Evolutionary conservation across 345 rosid genomes (phyloP).

Genomic region (Lepidium sativum): DNA sequence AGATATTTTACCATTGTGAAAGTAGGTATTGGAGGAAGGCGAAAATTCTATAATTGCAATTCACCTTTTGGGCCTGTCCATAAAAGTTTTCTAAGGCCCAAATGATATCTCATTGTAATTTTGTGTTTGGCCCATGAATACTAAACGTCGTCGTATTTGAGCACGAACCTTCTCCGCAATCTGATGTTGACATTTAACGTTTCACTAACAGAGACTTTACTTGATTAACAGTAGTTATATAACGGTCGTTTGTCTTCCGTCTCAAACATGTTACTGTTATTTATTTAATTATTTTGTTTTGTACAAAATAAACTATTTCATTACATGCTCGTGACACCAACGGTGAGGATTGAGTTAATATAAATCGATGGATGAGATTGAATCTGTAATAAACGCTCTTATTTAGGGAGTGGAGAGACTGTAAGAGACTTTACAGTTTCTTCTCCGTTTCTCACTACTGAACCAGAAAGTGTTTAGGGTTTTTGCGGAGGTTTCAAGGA

Average conservation of each 20-base stretch:
- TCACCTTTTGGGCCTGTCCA: neutral
- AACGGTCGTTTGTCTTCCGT: slow-evolving; percentile 21
- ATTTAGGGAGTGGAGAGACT: neutral
- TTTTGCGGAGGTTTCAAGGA: slow-evolving; percentile 25
- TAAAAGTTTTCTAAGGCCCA: neutral
- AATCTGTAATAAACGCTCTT: slow-evolving; percentile 17
- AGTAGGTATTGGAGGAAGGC: too few relatives aligned
- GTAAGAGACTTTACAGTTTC: neutral
- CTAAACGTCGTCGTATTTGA: neutral
- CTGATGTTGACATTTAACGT: neutral
- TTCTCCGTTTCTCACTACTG: slow-evolving; percentile 24
- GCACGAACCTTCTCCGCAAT: neutral
- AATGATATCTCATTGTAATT: neutral
- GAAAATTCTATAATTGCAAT: too few relatives aligned
- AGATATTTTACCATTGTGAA: too few relatives aligned
- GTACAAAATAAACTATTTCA: neutral
- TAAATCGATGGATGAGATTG: slow-evolving; percentile 18
- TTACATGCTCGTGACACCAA: slow-evolving; percentile 9
- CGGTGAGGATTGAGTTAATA: neutral
- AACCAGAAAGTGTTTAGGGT: slow-evolving; percentile 3
- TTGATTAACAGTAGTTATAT: neutral
- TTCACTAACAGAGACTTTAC: slow-evolving; percentile 2
- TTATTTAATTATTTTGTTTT: neutral
- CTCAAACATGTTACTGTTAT: neutral
- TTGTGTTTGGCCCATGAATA: too few relatives aligned